phyloP scores from a whole-genome alignment of 2,329 filamentous ascomycete genomes.

The Botryotinia calthae region DNA sequence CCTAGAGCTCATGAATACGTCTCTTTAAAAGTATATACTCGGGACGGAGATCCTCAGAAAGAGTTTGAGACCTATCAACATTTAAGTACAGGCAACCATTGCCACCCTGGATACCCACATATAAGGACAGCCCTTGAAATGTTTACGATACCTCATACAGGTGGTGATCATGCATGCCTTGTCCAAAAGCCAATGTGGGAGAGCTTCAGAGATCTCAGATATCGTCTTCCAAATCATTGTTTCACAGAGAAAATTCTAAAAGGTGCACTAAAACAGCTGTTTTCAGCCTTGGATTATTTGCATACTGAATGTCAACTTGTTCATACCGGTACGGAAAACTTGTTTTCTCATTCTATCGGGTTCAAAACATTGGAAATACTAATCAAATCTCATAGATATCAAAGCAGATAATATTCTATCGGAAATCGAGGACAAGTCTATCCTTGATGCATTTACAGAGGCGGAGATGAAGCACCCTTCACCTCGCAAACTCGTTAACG shows the following conservation, averaged over 20 bases:
- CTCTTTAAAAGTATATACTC: conserved; percentile 23
- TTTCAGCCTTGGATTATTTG: conserved; percentile 89
- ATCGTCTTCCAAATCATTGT: conserved; percentile 23
- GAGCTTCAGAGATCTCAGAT: conserved; percentile 39
- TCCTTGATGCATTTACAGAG: conserved; percentile 42
- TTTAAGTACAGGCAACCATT: conserved; percentile 35
- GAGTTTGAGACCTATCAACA: conserved; percentile 46
- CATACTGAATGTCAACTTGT: conserved; percentile 97
- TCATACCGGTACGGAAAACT: conserved; percentile 66
- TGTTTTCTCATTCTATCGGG: not conserved
- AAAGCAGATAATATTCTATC: conserved; percentile 49
- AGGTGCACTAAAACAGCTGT: conserved; percentile 95
- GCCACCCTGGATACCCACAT: conserved; percentile 39
- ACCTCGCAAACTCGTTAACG: conserved; percentile 45
- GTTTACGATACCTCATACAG: not conserved
- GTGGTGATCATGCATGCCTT: conserved; percentile 32
- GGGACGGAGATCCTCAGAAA: conserved; percentile 9
- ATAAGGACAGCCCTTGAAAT: conserved; percentile 31
- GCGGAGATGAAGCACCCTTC: conserved; percentile 42
- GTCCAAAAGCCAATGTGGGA: conserved; percentile 46
- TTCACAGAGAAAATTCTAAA: conserved; percentile 61
- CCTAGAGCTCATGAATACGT: conserved; percentile 17
- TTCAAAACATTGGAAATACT: not conserved
- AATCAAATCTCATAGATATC: conserved; percentile 39
- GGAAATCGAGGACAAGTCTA: conserved; percentile 39